Evolutionary conservation across 2,329 filamentous ascomycete species (phyloP).

Genomic region (Penicillium sp.): DNA sequence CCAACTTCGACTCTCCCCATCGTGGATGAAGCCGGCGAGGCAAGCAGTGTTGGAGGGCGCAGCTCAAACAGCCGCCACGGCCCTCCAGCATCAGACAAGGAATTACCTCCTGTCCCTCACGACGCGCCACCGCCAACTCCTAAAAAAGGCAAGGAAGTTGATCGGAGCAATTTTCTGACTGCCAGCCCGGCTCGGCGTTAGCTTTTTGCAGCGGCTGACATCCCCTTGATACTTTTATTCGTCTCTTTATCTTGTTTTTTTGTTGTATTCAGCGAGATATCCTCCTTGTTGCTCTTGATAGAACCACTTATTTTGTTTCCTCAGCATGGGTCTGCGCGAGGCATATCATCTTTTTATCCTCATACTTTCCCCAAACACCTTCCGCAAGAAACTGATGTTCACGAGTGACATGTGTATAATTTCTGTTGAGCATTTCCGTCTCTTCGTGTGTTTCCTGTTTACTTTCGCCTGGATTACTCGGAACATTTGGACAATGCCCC

Average conservation of each 20-base stretch:
- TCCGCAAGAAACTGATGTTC: conserved; percentile 29
- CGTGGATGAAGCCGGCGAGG: conserved; percentile 86
- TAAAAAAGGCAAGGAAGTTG: conserved; percentile 28
- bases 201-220: neutral
- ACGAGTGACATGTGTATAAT: conserved; percentile 35
- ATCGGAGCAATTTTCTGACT: conserved; percentile 7
- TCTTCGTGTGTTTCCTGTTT: conserved; percentile 4
- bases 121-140: conserved; percentile 13
- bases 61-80: conserved; percentile 51
- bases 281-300: conserved; percentile 21
- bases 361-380: conserved; percentile 4
- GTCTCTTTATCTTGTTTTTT: conserved; percentile 8
- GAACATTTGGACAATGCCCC: neutral
- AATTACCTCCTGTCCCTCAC: conserved; percentile 28
- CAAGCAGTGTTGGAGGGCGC: conserved; percentile 61
- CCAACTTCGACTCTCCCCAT: conserved; percentile 67
- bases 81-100: conserved; percentile 29
- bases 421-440: conserved; percentile 20
- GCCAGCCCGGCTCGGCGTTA: conserved; percentile 7
- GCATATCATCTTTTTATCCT: conserved; percentile 14
- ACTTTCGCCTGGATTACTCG: neutral
- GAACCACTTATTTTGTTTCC: conserved; percentile 16
- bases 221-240: neutral
- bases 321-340: conserved; percentile 17
- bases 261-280: conserved; percentile 24